Evolutionary conservation across 495 filamentous ascomycete species (phyloP).

Genomic region (Glarea lozoyensis): DNA sequence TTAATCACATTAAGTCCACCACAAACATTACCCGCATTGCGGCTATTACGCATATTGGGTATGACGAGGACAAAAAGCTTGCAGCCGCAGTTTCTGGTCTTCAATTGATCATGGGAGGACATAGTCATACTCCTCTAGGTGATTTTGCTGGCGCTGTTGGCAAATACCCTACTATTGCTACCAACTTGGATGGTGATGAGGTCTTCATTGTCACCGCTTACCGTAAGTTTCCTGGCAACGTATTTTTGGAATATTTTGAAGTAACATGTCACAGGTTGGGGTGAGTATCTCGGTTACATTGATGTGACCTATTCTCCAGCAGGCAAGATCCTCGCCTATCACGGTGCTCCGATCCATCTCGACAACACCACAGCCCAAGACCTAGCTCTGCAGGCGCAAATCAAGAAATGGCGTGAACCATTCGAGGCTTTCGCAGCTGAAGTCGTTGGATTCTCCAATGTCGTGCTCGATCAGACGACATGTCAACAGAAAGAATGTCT

Average conservation of each 20-base stretch:
- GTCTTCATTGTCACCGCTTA: slow-evolving; percentile 53
- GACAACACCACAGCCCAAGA: slow-evolving; percentile 45
- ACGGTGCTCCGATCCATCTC: slow-evolving; percentile 46
- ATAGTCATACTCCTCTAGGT: slow-evolving; percentile 50
- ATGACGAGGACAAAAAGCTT: slow-evolving; percentile 44
- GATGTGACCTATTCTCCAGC: slow-evolving; percentile 42
- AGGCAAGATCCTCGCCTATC: slow-evolving; percentile 44
- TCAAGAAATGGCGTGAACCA: slow-evolving; percentile 40
- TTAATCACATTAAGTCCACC: slow-evolving; percentile 39
- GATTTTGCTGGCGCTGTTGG: slow-evolving; percentile 38
- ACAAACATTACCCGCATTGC: slow-evolving; percentile 45
- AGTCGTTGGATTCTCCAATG: slow-evolving; percentile 34
- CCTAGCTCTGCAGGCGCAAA: slow-evolving; percentile 35
- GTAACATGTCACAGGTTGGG: slow-evolving; percentile 35
- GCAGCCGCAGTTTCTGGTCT: slow-evolving; percentile 40
- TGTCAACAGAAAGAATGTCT: slow-evolving; percentile 43
- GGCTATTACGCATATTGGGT: slow-evolving; percentile 52
- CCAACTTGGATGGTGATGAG: slow-evolving; percentile 48
- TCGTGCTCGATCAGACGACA: slow-evolving; percentile 39
- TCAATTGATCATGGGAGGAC: slow-evolving; percentile 49
- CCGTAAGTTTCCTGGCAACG: too few species aligned
- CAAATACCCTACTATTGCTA: slow-evolving; percentile 45
- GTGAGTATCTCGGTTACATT: slow-evolving; percentile 51
- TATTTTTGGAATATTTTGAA: too few species aligned
- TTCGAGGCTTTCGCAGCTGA: slow-evolving; percentile 42